Evolutionary conservation across 441 rosid species (phyloP), one percentile per base, ranked within the genome.

Genomic region (Populus hybrid): DNA sequence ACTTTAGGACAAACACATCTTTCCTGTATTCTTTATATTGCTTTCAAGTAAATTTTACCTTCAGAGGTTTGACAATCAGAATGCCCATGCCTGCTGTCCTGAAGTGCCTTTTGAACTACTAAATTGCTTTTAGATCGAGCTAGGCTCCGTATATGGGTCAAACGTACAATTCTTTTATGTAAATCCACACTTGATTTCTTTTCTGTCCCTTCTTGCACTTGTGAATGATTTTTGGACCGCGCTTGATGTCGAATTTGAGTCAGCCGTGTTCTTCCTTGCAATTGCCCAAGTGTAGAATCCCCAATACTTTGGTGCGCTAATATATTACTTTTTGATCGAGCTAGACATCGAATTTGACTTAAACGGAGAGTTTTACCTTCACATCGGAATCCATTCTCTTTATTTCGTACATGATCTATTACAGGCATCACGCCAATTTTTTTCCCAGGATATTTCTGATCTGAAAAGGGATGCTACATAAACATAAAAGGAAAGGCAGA

Each of bases 161-260:
- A 70, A 40, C 79, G 74, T 40, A 77, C 42, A 36, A 63, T 63
- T 70, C 70, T 69, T 36, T 63, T 31, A 11, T 77, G 64, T 5
- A 31, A 29, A 64, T 42, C 59, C 28, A 23, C 64, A 8, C 26
- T 7, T 42, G 71, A 61, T 63, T 28, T 63, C 3, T 16, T 70
- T 53, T 28, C 24, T 28, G 29, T 67, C 64, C n/a, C 68, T 38
- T n/a, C 23, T 24, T 50, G 64, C 24, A 40, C 72, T 16, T 0
- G 74, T 28, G 31, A 77, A 71, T n/a, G 70, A 29, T n/a, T 28
- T 77, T 71, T 71, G 18, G 38, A 71, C 70, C 64, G 65, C 45
- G 79, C 75, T 71, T 61, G 79, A 29, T 71, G 63, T 71, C 70
- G 75, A 70, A 77, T 71, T 28, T 77, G 53, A 36, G 45, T 63